Percentiles rank a stretch among this genome's conserved stretches.
Evolutionary conservation across 257 asterid species (phyloP).

Genomic region (Solanum chmielewskii): DNA sequence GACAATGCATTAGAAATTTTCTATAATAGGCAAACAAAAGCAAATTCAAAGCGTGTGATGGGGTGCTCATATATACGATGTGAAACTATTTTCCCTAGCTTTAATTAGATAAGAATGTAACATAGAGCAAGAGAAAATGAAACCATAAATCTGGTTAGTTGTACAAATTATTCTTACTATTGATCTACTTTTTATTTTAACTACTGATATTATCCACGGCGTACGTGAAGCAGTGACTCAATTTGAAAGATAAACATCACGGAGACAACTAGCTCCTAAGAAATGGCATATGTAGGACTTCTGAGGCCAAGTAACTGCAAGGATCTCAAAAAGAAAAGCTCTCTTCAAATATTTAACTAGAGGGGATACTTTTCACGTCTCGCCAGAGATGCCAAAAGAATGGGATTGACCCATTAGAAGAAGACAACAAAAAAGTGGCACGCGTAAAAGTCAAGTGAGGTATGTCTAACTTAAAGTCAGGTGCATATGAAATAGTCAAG

Average conservation of each 20-base stretch:
- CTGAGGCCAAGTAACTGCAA: neutral
- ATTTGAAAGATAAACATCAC: neutral
- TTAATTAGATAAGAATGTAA: neutral
- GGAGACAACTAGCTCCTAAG: neutral
- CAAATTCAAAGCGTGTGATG: neutral
- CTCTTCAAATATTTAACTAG: neutral
- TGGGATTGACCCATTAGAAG: neutral
- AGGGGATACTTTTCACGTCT: neutral
- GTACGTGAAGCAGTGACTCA: neutral
- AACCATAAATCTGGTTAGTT: neutral
- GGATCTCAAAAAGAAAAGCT: neutral
- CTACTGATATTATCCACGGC: neutral
- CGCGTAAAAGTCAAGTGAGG: neutral
- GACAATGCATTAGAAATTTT: neutral
- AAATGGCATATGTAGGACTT: neutral
- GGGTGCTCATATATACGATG: neutral
- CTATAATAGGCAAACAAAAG: neutral
- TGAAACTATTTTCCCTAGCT: neutral
- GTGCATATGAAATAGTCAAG: neutral
- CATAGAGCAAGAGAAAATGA: neutral
- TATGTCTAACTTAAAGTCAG: neutral
- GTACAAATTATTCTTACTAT: neutral
- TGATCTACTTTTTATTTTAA: neutral
- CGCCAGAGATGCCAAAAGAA: neutral
- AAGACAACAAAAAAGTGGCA: neutral